phyloP scores from a whole-genome alignment of 2,329 filamentous ascomycete species.

The Colletotrichum musicola region DNA sequence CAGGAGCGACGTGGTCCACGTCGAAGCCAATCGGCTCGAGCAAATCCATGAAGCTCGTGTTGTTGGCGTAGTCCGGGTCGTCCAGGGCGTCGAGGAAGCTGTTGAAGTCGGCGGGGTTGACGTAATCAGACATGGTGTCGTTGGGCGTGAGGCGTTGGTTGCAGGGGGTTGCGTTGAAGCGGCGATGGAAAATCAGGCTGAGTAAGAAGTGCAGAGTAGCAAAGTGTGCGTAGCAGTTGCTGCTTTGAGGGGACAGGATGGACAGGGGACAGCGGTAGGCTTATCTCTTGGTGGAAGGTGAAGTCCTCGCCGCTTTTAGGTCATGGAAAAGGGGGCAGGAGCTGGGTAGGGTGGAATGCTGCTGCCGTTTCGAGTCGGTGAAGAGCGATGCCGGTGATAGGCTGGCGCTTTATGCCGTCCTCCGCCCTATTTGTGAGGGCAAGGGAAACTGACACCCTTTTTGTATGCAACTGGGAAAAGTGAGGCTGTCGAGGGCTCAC shows the following conservation, averaged over 20 bases:
- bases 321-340: not conserved
- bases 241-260: not conserved
- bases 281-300: slow-evolving; percentile 4
- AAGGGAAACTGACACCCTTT: slow-evolving; percentile 6
- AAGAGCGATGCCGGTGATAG: slow-evolving; percentile 31
- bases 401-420: slow-evolving; percentile 30
- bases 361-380: not conserved
- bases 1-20: not conserved
- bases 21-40: slow-evolving; percentile 37
- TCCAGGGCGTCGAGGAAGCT: slow-evolving; percentile 31
- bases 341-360: not conserved
- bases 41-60: slow-evolving; percentile 33
- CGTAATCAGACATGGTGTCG: slow-evolving; percentile 45
- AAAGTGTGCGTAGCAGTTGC: not conserved
- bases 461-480: not conserved
- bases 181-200: slow-evolving; percentile 31
- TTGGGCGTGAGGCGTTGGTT: not conserved
- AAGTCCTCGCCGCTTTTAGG: slow-evolving; percentile 10
- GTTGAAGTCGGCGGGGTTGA: slow-evolving; percentile 28
- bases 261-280: not conserved
- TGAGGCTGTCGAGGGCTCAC: not conserved
- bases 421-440: slow-evolving; percentile 34
- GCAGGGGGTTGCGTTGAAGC: slow-evolving; percentile 38
- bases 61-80: slow-evolving; percentile 6
- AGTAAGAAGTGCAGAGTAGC: not conserved